Base-by-base conservation (phyloP, 1,139 yeast genomes). In the Debaryomyces sp. region DNA sequence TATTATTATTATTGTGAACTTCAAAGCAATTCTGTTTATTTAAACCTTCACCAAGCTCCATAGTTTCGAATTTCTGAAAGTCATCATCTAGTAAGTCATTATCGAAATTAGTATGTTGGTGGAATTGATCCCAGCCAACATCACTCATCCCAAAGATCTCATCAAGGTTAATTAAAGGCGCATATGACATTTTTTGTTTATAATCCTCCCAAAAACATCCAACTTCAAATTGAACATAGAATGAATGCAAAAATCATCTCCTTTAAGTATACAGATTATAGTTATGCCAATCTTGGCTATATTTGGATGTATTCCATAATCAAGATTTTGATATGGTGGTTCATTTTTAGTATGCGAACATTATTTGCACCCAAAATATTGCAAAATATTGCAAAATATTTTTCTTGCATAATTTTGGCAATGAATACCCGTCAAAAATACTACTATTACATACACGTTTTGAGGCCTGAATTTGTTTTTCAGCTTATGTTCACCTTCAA, bases 331-430 rank as follows among this genome's bases (percentile, higher is more conserved):
- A 7, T 35, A 35, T 35, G 38, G 10, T 35, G 26, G 26, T 12
- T 22, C 23, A 35, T 35, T 35, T 35, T 35, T 21, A 35, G 26
- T 35, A 35, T 35, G 38, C 38, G 38, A 35, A 13, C 18, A 35
- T 21, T 21, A 35, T 35, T 35, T 35, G 38, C 38, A 35, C 38
- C 38, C 38, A 35, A 35, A 32, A 32, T 15, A 15, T 15, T 32
- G 9, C 35, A 8, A 27, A 27, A 27, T 27, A 10, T 27, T 27
- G n/a, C 12, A 10, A 9, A 10, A 27, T 8, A 32, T 32, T 32
- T 17, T 8, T n/a, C 6, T 32, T 1, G 15, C 9, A 15, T 15
- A 8, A 12, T 10, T 27, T 27, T 10, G 13, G 5, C 8, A 1
- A 10, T 10, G 1, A 12, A 27, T 12, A 12, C 1, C 6, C 5